phyloP scores from a whole-genome alignment of 345 rosid species.

The Eucalyptus brandiana region DNA sequence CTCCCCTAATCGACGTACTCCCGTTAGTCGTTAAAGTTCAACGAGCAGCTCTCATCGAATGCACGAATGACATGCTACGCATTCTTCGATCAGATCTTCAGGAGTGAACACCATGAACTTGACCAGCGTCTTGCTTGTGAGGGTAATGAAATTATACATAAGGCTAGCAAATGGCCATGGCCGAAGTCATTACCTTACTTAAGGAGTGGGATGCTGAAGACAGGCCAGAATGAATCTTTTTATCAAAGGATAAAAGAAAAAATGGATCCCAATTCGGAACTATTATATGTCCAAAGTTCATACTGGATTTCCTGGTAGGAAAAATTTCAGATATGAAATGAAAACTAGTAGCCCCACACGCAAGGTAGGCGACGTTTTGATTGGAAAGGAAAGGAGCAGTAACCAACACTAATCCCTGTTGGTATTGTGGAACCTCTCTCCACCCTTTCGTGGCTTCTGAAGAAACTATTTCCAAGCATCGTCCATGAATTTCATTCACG shows the following conservation, averaged over 20 bases:
- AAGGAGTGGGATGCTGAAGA: too few species aligned
- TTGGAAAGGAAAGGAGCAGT: too few species aligned
- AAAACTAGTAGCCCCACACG: too few species aligned
- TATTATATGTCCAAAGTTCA: too few species aligned
- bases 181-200: accelerated
- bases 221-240: too few species aligned
- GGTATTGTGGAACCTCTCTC: neutral
- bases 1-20: neutral
- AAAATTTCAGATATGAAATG: too few species aligned
- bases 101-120: neutral
- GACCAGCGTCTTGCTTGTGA: neutral
- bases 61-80: neutral
- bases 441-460: neutral
- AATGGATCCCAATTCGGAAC: too few species aligned
- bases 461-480: neutral
- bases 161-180: too few species aligned
- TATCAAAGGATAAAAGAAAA: too few species aligned
- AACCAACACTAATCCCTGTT: neutral
- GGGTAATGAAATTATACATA: too few species aligned
- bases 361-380: too few species aligned
- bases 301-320: too few species aligned
- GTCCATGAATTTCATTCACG: neutral
- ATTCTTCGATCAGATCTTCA: neutral
- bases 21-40: neutral
- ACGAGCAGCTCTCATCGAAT: neutral